Base-by-base conservation (phyloP, 1,284 basidiomycete species). In the Trichosporon inkin region DNA sequence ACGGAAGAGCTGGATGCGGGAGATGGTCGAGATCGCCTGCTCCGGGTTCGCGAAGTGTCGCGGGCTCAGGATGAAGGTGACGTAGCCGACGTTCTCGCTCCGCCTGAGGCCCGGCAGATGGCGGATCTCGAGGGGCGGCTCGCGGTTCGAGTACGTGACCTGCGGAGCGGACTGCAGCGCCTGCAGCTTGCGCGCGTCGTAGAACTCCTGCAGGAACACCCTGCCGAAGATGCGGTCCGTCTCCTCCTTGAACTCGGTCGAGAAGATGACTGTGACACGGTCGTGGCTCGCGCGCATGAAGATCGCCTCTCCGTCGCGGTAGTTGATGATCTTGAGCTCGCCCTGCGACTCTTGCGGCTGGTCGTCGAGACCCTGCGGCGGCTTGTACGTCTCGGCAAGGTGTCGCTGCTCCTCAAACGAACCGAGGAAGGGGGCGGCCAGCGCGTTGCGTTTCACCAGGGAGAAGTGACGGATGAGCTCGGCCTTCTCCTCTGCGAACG, bases 151-250 rank as follows among this genome's bases (percentile, higher is more conserved):
- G 80, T 98, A 99, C n/a, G 95, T 83, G 6, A 99, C 96, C 79
- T 99, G 96, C 0, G 96, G 96, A 0, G 96, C 96, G 68, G 89
- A 94, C 79, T 99, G 96, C 64, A 99, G 90, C 16, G 88, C 87
- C 1, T 94, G 92, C 63, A 92, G 86, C 63, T 92, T 85, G 60
- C 95, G 85, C 10, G 96, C 95, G 81, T 99, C 96, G 47, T 98
- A 96, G 69, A 99, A 99, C 86, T 99, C 96, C 90, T 99, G 96
- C 62, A 99, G 80, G 81, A 99, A 99, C 6, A 99, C 90, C 72
- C 93, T 93, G 22, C 96, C 96, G 75, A 93, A 92, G 55, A 98
- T 90, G 58, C 92, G 85, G 80, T 99, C 96, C 6, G 95, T 97
- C 79, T 99, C 96, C 71, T 99, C 96, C 70, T 89, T 85, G 82